phyloP scores from a whole-genome alignment of 257 asterid species.

The Solanum chaucha region DNA sequence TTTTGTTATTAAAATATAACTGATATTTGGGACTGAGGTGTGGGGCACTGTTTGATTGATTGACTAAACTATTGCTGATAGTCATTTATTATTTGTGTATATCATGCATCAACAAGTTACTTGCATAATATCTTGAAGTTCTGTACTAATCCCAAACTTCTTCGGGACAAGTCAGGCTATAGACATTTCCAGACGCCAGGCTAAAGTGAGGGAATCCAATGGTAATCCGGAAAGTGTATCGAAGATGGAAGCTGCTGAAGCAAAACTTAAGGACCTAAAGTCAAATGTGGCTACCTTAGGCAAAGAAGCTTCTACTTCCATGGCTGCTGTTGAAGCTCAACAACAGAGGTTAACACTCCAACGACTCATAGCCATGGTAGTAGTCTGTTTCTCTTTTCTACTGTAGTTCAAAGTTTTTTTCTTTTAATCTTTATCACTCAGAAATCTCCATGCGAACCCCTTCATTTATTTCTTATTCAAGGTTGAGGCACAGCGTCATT shows the following conservation, averaged over 20 bases:
- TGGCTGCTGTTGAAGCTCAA: slow-evolving; percentile 64
- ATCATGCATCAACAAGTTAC: not conserved
- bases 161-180: slow-evolving; percentile 38
- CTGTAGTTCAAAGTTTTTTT: not conserved
- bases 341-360: slow-evolving; percentile 60
- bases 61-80: not conserved
- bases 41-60: not conserved
- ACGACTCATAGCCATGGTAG: slow-evolving; percentile 48
- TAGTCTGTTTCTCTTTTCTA: not conserved
- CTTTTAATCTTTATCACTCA: not conserved
- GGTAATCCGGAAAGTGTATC: slow-evolving; percentile 27
- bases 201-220: slow-evolving; percentile 35
- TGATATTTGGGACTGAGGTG: not conserved
- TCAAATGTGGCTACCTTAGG: slow-evolving; percentile 49
- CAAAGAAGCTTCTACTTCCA: slow-evolving; percentile 58
- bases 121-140: not conserved
- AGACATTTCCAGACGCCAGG: slow-evolving; percentile 60
- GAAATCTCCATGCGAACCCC: not conserved
- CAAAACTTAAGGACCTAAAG: slow-evolving; percentile 50
- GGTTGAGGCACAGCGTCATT: slow-evolving; percentile 64
- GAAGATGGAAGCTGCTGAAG: slow-evolving; percentile 53
- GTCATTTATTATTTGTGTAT: not conserved
- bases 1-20: not conserved
- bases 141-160: not conserved
- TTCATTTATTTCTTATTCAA: slow-evolving; percentile 7